Evolutionary conservation across 73 alveolate genomes (phyloP).

Genomic region (Tetrahymena malaccensis): DNA sequence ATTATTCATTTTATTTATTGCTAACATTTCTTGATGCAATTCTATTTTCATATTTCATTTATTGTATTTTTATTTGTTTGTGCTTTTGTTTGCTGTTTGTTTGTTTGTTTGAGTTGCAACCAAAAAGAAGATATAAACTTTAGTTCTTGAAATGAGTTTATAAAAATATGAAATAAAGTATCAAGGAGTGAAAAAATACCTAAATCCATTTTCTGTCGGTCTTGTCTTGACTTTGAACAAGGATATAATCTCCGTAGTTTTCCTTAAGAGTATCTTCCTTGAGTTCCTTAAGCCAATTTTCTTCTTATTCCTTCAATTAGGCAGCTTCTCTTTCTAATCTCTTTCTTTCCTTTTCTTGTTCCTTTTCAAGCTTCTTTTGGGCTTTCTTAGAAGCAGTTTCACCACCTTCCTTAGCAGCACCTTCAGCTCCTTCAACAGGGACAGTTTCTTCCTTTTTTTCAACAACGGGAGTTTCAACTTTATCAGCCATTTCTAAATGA

Average conservation of each 20-base stretch:
- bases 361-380: not conserved
- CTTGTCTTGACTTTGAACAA: conserved; percentile 20
- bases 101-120: not conserved
- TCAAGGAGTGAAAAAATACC: not conserved
- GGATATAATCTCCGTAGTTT: conserved; percentile 7
- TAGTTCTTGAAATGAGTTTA: not conserved
- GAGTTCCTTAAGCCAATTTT: not conserved
- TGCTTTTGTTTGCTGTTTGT: not conserved
- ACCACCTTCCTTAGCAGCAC: not conserved
- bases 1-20: no score
- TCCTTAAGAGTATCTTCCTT: conserved; percentile 3
- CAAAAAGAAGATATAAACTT: not conserved
- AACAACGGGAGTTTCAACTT: not conserved
- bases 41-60: not conserved
- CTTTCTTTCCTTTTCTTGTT: not conserved
- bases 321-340: conserved; percentile 1
- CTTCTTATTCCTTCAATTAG: not conserved
- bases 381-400: not conserved
- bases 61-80: no score
- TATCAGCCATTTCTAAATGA: not conserved
- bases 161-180: not conserved
- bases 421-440: not conserved
- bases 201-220: conserved; percentile 29
- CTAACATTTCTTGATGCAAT: not conserved
- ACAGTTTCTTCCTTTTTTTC: not conserved